Evolutionary conservation across 306 rosid genomes (phyloP).

Genomic region (Pterocarpus macrocarpus): DNA sequence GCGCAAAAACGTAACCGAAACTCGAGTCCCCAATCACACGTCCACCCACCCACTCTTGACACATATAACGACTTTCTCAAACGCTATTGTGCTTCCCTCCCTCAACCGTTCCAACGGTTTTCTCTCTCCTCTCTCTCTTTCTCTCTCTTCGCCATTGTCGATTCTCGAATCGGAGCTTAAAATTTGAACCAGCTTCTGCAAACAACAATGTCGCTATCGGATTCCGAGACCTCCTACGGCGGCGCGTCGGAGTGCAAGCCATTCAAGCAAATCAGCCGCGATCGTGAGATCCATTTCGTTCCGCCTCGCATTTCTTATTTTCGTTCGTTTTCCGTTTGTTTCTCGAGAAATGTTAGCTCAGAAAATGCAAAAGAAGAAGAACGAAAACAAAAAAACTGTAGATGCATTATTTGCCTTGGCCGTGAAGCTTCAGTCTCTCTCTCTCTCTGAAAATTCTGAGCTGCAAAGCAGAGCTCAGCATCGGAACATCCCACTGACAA

Average conservation of each 20-base stretch:
- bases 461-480: slow-evolving; percentile 22
- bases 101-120: slow-evolving; percentile 40
- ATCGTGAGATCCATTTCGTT: slow-evolving; percentile 62
- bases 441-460: background rate
- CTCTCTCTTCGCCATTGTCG: slow-evolving; percentile 32
- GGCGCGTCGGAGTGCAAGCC: slow-evolving; percentile 68
- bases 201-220: slow-evolving; percentile 81
- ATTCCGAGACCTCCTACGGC: slow-evolving; percentile 72
- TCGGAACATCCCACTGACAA: background rate
- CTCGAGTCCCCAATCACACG: slow-evolving; percentile 54
- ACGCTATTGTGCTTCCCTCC: slow-evolving; percentile 35
- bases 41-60: slow-evolving; percentile 36
- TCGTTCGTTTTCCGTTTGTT: slow-evolving; percentile 24
- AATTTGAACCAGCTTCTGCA: slow-evolving; percentile 39
- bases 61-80: slow-evolving; percentile 55
- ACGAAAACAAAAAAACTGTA: background rate
- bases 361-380: background rate
- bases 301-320: background rate
- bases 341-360: slow-evolving; percentile 32
- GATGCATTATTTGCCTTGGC: background rate
- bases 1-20: slow-evolving; percentile 60
- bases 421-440: slow-evolving; percentile 20
- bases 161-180: slow-evolving; percentile 35
- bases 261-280: slow-evolving; percentile 81
- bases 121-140: slow-evolving; percentile 20